These are phyloP conservation scores for Taphrina wiesneri DNA, from an alignment of 1,139 yeast species.

Conservation along the genomic window DNA sequence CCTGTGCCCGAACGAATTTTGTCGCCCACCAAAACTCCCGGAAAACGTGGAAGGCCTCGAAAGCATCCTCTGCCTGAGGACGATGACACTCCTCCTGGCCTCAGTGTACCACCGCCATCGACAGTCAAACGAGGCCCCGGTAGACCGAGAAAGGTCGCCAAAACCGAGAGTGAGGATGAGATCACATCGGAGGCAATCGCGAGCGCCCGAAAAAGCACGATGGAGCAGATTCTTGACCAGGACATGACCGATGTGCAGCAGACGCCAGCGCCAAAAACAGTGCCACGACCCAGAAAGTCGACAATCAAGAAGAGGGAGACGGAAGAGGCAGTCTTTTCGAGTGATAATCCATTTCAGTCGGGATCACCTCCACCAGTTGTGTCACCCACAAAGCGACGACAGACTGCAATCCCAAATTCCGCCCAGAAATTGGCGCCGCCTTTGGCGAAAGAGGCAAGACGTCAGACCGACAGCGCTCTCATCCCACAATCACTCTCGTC, in stretches of 20 bases:
- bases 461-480: conserved; percentile 11
- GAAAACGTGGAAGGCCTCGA: conserved; percentile 4
- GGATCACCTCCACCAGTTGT: conserved; percentile 12
- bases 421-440: conserved; percentile 28
- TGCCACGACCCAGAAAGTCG: conserved; percentile 4
- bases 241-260: not conserved
- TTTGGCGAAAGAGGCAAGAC: conserved; percentile 7
- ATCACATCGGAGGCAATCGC: not conserved
- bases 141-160: conserved; percentile 27
- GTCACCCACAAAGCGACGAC: conserved; percentile 19
- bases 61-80: conserved; percentile 14
- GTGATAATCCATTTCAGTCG: conserved; percentile 33
- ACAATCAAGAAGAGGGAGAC: conserved; percentile 16
- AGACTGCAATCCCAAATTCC: conserved; percentile 9
- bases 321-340: conserved; percentile 21
- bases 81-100: not conserved
- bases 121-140: conserved; percentile 9
- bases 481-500: conserved; percentile 14
- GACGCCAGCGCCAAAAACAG: conserved; percentile 13
- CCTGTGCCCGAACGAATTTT: not conserved
- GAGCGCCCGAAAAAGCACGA: not conserved
- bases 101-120: conserved; percentile 4
- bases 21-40: conserved; percentile 19
- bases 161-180: conserved; percentile 16
- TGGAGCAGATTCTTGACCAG: not conserved